Percentiles rank a stretch among this genome's conserved stretches.
Conservation (phyloP, 768 basidiomycete genomes). For the Phylloporus rhodoxanthus region DNA sequence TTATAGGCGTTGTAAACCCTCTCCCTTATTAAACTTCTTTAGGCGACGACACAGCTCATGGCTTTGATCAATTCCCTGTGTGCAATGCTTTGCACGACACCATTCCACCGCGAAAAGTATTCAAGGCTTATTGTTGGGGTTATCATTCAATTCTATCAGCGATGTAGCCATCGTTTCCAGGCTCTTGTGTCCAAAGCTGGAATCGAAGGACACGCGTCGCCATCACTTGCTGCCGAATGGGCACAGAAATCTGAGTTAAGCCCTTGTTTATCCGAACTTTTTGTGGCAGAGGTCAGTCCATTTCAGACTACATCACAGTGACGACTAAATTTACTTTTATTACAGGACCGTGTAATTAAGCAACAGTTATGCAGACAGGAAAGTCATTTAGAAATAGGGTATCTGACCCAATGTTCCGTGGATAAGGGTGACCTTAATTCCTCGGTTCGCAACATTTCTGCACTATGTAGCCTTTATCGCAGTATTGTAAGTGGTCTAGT, state of each 20-base stretch:
- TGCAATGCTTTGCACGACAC: constrained; percentile 82
- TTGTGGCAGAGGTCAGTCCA: constrained; percentile 45
- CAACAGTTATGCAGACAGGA: constrained; percentile 68
- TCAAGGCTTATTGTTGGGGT: constrained; percentile 89
- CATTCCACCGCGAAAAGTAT: constrained; percentile 94
- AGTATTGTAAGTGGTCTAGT: constrained; percentile 62
- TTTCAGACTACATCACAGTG: background rate
- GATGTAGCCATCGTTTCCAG: constrained; percentile 85
- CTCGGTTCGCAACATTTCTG: constrained; percentile 65
- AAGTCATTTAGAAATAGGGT: constrained; percentile 66
- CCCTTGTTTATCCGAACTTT: constrained; percentile 64
- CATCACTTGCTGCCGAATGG: constrained; percentile 72
- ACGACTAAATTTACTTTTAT: constrained; percentile 1
- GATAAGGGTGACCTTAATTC: constrained; percentile 60
- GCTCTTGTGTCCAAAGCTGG: constrained; percentile 51
- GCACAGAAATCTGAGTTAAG: constrained; percentile 79
- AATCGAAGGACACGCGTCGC: constrained; percentile 35
- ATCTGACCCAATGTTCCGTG: constrained; percentile 52
- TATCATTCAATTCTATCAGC: constrained; percentile 93
- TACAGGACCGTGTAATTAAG: constrained; percentile 40
- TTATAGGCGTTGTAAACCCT: background rate
- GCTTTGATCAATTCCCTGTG: constrained; percentile 89
- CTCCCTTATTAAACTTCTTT: constrained; percentile 3
- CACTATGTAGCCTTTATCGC: constrained; percentile 73
- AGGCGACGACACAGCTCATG: constrained; percentile 83